A percentile compares a stretch with the other conserved stretches of the same genome.
Conservation (phyloP, 2,329 filamentous ascomycete species). For the Fusarium beomiforme region DNA sequence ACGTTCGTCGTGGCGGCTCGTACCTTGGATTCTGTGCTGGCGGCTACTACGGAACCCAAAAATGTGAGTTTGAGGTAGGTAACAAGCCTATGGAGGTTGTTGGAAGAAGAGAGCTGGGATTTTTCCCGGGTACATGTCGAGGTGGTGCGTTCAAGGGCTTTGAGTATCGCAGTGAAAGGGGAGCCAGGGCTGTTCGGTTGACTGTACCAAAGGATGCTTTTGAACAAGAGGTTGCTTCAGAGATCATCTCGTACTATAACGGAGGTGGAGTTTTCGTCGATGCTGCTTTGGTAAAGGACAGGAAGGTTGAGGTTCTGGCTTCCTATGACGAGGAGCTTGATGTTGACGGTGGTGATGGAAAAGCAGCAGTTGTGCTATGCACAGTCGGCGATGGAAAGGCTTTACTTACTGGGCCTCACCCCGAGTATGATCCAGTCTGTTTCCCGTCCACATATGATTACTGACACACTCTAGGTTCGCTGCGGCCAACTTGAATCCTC, state of each 20-base stretch:
- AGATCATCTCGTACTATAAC: conserved; percentile 87
- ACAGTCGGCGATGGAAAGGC: conserved; percentile 83
- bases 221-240: conserved; percentile 63
- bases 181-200: conserved; percentile 77
- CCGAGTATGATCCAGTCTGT: conserved; percentile 69
- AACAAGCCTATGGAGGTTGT: conserved; percentile 82
- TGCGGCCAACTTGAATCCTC: conserved; percentile 76
- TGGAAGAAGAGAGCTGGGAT: conserved; percentile 83
- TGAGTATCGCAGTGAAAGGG: conserved; percentile 86
- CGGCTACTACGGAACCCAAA: conserved; percentile 84
- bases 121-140: conserved; percentile 87
- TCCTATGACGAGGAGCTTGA: conserved; percentile 79
- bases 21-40: conserved; percentile 96
- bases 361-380: conserved; percentile 85
- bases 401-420: conserved; percentile 87
- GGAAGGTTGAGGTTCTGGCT: conserved; percentile 83
- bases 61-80: conserved; percentile 93
- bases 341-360: conserved; percentile 77
- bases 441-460: background rate
- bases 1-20: conserved; percentile 82
- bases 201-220: conserved; percentile 71
- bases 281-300: conserved; percentile 67
- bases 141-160: conserved; percentile 91
- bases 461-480: conserved; percentile 73
- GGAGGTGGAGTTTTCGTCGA: conserved; percentile 94